Evolutionary conservation across 2,329 filamentous ascomycete species (phyloP), one percentile per base, ranked within the genome.

Genomic region (Venturia carpophila): DNA sequence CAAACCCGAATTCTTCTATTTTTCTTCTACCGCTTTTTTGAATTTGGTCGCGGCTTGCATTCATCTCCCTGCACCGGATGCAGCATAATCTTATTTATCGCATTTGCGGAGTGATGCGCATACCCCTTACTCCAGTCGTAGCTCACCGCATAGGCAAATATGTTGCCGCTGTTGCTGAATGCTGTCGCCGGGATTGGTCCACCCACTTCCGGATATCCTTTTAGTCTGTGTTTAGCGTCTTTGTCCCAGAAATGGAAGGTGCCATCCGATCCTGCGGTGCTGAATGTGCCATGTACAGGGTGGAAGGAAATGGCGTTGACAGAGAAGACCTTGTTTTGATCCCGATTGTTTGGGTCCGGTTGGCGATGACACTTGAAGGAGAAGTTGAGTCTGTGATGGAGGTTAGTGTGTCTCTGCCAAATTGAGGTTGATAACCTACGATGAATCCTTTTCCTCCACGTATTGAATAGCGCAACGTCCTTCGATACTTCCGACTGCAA

Each of bases 91-190:
- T 81, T 81, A 69, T 77, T 79, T 4, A 79, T 76, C n/a, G 77
- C 74, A 69, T 75, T 69, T 66, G 86, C 86, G 34, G 81, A 94
- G 78, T 97, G 97, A 69, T 82, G 85, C 69, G 89, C 85, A 79
- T 93, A 97, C 19, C 94, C 94, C 81, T 99, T 97, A 79, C 89
- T 92, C 94, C 94, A 99, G 79, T 99, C 94, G 76, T 99, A 99
- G 74, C 91, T 92, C 60, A 97, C 85, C 34, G 92, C 91, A 67
- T 81, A 82, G 10, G 79, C 79, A 67, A 82, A 82, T 68, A 82
- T 80, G 69, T 75, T 87, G 63, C 94, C 94, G 66, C 82, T 88
- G 71, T 87, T 85, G 79, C 92, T 96, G 82, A 99, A 99, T n/a
- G 86, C 90, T 1, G 92, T 96, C 30, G 90, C 84, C 9, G 89